A percentile compares a stretch with the other conserved stretches of the same genome.
Evolutionary conservation across 495 filamentous ascomycete genomes (phyloP).

Genomic region (Letharia columbiana): DNA sequence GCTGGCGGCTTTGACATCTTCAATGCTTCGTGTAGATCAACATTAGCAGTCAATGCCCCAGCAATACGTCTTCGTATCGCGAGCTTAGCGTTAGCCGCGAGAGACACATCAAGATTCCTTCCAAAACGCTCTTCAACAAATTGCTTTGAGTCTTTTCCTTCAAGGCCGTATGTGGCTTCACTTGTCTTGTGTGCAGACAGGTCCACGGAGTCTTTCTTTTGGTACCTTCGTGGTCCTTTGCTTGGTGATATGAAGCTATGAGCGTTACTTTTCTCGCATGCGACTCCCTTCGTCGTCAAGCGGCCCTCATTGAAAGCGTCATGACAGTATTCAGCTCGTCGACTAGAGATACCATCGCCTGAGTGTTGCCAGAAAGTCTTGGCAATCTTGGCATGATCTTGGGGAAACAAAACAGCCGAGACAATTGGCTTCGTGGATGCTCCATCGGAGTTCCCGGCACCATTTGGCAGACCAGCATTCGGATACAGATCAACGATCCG

Average conservation of each 20-base stretch:
- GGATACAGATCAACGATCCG: slow-evolving; percentile 59
- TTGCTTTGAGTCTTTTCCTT: slow-evolving; percentile 58
- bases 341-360: slow-evolving; percentile 89
- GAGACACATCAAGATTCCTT: slow-evolving; percentile 70
- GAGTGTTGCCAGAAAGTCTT: slow-evolving; percentile 96
- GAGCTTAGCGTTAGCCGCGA: slow-evolving; percentile 71
- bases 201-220: slow-evolving; percentile 49
- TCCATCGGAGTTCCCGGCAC: slow-evolving; percentile 20
- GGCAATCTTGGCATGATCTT: slow-evolving; percentile 54
- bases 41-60: slow-evolving; percentile 67
- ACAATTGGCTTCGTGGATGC: slow-evolving; percentile 34
- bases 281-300: slow-evolving; percentile 33
- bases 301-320: slow-evolving; percentile 60
- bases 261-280: background rate
- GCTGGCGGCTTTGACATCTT: slow-evolving; percentile 30
- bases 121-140: slow-evolving; percentile 96
- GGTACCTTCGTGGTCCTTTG: slow-evolving; percentile 66
- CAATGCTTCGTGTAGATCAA: slow-evolving; percentile 58
- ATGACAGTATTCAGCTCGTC: slow-evolving; percentile 82
- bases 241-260: slow-evolving; percentile 13
- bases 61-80: slow-evolving; percentile 84
- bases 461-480: slow-evolving; percentile 28
- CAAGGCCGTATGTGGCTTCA: slow-evolving; percentile 22
- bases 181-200: slow-evolving; percentile 11
- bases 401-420: slow-evolving; percentile 63